Conservation (phyloP, 2,329 filamentous ascomycete genomes). For the Sclerotiophoma versabilis region DNA sequence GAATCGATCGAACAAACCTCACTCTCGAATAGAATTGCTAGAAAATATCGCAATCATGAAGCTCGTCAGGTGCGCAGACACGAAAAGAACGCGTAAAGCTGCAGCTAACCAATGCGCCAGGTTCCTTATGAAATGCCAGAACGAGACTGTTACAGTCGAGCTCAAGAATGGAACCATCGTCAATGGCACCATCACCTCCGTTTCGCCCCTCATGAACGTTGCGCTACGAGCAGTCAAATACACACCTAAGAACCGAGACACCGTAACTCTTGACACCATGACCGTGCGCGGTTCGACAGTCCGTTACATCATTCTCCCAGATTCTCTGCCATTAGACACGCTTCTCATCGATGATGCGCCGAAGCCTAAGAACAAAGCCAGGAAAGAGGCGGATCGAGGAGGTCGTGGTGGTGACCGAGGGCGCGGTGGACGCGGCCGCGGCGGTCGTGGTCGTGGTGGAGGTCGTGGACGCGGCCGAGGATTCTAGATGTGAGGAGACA, state of each 20-base stretch:
- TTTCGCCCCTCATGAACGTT: constrained; percentile 99
- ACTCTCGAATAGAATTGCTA: not conserved
- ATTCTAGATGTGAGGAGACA: constrained; percentile 23
- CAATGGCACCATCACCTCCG: constrained; percentile 94
- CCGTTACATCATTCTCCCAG: constrained; percentile 94
- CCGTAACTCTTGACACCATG: constrained; percentile 90
- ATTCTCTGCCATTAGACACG: constrained; percentile 93
- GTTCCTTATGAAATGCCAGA: constrained; percentile 99
- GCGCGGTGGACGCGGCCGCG: constrained; percentile 56
- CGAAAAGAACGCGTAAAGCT: not conserved
- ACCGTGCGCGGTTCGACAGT: constrained; percentile 96
- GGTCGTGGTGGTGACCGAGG: constrained; percentile 58
- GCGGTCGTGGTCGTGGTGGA: constrained; percentile 48
- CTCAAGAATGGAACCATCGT: constrained; percentile 98
- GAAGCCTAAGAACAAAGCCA: constrained; percentile 99
- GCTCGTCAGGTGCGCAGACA: constrained; percentile 43
- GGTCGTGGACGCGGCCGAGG: constrained; percentile 51
- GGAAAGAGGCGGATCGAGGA: constrained; percentile 77
- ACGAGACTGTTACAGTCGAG: constrained; percentile 98
- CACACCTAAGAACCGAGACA: constrained; percentile 87
- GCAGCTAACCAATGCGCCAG: constrained; percentile 57
- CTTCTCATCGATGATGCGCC: constrained; percentile 94
- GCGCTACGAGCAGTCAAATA: constrained; percentile 95
- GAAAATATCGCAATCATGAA: constrained; percentile 37
- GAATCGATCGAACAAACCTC: not conserved